A percentile compares a stretch with the other conserved stretches of the same genome.
Conservation (phyloP, 805 yeast species). For the Sporopachydermia lactativora region DNA sequence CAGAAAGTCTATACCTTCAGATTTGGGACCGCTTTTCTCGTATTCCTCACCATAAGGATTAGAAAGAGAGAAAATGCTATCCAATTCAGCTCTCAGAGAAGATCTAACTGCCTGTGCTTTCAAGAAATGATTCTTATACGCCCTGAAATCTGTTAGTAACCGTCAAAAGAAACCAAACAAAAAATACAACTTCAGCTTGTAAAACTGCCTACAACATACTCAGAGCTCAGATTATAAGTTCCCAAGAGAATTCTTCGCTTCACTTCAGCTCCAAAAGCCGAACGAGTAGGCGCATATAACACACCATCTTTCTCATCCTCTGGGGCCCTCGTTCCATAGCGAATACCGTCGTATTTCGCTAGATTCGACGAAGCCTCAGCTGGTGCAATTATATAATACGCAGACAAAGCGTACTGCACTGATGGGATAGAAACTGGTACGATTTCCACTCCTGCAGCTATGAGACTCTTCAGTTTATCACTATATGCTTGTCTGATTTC, state of each 20-base stretch:
- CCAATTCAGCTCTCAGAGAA: conserved; percentile 48
- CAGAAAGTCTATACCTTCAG: conserved; percentile 47
- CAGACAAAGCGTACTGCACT: conserved; percentile 50
- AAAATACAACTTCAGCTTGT: background rate
- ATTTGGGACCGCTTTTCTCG: conserved; percentile 6
- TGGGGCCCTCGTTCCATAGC: conserved; percentile 54
- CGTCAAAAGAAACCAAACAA: background rate
- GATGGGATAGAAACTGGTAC: conserved; percentile 59
- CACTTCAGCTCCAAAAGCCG: conserved; percentile 66
- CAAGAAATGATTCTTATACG: conserved; percentile 56
- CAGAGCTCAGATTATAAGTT: conserved; percentile 71
- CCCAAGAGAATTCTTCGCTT: conserved; percentile 76
- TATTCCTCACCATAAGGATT: conserved; percentile 23
- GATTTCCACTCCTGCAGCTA: conserved; percentile 36
- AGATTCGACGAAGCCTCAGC: conserved; percentile 92
- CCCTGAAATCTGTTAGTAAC: conserved; percentile 11
- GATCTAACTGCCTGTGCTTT: conserved; percentile 61
- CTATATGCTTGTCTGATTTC: conserved; percentile 35
- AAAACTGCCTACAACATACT: conserved; percentile 11
- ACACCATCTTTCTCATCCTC: conserved; percentile 18
- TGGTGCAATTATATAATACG: conserved; percentile 79
- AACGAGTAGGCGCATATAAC: conserved; percentile 45
- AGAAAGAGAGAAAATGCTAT: conserved; percentile 39
- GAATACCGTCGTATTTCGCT: conserved; percentile 78
- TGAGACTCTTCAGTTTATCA: conserved; percentile 28